Evolutionary conservation across 1,284 basidiomycete species (phyloP), one percentile per base, ranked within the genome.

Genomic region (Pseudomicrostroma phylloplanum): DNA sequence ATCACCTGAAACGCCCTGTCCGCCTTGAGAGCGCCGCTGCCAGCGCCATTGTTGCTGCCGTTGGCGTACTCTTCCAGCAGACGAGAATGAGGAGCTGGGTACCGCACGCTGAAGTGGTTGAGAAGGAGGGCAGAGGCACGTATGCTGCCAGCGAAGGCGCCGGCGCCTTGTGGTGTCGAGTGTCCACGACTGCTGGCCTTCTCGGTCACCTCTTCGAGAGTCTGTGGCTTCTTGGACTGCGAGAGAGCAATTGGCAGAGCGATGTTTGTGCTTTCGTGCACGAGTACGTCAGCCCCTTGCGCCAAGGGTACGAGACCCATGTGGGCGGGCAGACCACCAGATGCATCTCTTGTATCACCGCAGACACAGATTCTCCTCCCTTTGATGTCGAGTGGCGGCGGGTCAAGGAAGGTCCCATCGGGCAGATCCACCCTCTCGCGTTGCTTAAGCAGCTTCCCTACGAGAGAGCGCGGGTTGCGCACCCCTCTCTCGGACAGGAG

Each of bases 221-320:
- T 62, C 48, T 70, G 67, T 0, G 62, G 55, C 53, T 68, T 72
- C 57, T 65, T 65, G 19, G 68, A 63, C 53, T 60, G 59, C 39
- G 62, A 62, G 25, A 70, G 67, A 53, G 66, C 48, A 19, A 61
- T 55, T 1, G 69, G 66, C 42, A 78, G 64, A 1, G 72, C 71
- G 17, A 72, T 73, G 59, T 78, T 77, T 39, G 76, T 78, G 54
- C 71, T 74, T 57, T 78, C 76, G 57, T 78, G 76, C 0, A 78
- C 75, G 17, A 78, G 58, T 4, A 77, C 61, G 56, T 78, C 75
- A 7, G 72, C 67, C 26, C 63, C 63, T 30, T 57, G 60, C 2
- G 69, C 68, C 15, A 72, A 51, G 1, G 41, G 21, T 1, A 62
- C 19, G 61, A 72, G 68, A 12, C 67, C 76, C 19, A 61, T 59